Evolutionary conservation across 2,329 filamentous ascomycete species (phyloP).

Genomic region (Decorospora gaudefroyi): DNA sequence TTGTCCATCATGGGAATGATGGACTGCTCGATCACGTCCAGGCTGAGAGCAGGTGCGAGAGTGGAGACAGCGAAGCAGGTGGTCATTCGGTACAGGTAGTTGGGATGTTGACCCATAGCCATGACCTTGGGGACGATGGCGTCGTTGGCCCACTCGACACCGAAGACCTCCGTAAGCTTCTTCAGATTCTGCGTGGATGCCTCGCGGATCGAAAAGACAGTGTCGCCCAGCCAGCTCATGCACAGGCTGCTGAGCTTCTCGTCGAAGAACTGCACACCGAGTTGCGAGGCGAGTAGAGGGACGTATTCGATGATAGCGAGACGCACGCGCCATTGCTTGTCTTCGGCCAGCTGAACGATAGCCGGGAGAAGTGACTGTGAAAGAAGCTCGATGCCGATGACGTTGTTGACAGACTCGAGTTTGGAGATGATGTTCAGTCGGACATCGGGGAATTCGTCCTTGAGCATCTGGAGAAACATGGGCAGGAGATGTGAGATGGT

Average conservation of each 20-base stretch:
- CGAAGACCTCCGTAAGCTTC: conserved; percentile 98
- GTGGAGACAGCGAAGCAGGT: conserved; percentile 99
- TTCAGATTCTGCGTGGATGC: conserved; percentile 96
- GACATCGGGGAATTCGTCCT: conserved; percentile 98
- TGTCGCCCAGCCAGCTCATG: conserved; percentile 98
- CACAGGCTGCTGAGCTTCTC: conserved; percentile 94
- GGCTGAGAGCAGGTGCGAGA: conserved; percentile 85
- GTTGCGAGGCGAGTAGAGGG: conserved; percentile 88
- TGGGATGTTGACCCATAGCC: conserved; percentile 96
- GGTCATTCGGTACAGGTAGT: conserved; percentile 99
- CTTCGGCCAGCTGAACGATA: conserved; percentile 95
- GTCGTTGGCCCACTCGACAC: conserved; percentile 94
- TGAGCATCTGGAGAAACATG: conserved; percentile 99
- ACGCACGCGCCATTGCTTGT: conserved; percentile 98
- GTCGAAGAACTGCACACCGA: conserved; percentile 97
- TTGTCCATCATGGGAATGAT: conserved; percentile 96
- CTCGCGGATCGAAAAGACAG: conserved; percentile 97
- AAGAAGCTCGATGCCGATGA: conserved; percentile 96
- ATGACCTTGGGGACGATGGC: conserved; percentile 99
- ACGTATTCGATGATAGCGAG: conserved; percentile 99
- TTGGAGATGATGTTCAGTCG: conserved; percentile 99
- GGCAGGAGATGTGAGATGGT: conserved; percentile 95
- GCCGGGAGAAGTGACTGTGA: conserved; percentile 96
- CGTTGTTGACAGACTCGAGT: conserved; percentile 95
- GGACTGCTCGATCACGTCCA: conserved; percentile 89